Base-by-base conservation (phyloP, 352 stramenopile genomes). In the Pythium rishiriense region DNA sequence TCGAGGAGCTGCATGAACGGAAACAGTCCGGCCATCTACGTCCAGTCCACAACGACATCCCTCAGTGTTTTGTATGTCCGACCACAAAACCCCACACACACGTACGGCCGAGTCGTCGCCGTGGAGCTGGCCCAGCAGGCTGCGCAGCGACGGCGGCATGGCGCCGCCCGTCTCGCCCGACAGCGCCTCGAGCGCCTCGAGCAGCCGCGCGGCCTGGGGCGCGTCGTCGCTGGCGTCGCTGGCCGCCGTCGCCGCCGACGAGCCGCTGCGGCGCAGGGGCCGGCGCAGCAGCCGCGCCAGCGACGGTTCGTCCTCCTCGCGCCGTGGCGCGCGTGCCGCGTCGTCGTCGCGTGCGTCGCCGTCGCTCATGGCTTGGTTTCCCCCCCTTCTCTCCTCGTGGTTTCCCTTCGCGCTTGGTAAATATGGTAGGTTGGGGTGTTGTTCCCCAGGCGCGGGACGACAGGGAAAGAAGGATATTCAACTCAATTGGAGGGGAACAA, bases 1-100 rank as follows among this genome's bases (percentile, higher is more conserved):
- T 80, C 70, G 2, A 90, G 54, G 11, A 90, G 31, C 60, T 88
- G 81, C 21, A 75, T 75, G 22, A 90, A 81, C 15, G 81, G 81
- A 29, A 86, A 78, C 33, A 88, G 50, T 7, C 74, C 73, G 21
- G 66, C 63, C 54, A 87, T 73, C 47, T 72, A 65, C 25, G 26
- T 58, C 46, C 31, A 73, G 17, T 15, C 19, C 43, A 19, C 14
- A 52, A 17, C 17, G 26, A 28, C 5, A 10, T 10, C 31, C 7
- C 9, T n/a, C 39, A 29, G 31, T 15, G 8, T 24, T 25, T 29
- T 47, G 12, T 8, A 21, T 28, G 11, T 9, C 19, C 41, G 10
- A 49, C n/a, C 1, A 11, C 11, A 5, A 31, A 33, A 37, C 28
- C 21, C 17, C 42, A 15, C n/a, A 7, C 31, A 54, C 24, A 28